Evolutionary conservation across 2,329 filamentous ascomycete species (phyloP).

Genomic region (Talaromyces funiculosus): DNA sequence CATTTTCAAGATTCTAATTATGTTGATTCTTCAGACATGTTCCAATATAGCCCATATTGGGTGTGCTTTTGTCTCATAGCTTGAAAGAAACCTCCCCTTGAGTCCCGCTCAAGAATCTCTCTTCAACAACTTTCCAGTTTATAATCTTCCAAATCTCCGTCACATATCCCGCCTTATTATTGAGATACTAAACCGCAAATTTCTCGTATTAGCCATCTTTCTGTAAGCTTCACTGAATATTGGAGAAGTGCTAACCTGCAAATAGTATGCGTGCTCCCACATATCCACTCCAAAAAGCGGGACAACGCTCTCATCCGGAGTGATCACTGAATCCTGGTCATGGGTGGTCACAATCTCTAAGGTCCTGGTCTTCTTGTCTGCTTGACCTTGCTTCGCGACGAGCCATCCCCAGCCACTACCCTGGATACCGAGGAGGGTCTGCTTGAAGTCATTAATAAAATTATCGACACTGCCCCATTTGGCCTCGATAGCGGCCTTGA

Average conservation of each 20-base stretch:
- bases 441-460: constrained; percentile 62
- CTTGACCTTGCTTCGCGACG: constrained; percentile 56
- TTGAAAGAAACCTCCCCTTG: constrained; percentile 23
- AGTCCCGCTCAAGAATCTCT: constrained; percentile 48
- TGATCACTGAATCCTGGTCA: constrained; percentile 77
- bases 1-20: too few relatives aligned
- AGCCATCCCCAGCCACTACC: constrained; percentile 89
- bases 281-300: constrained; percentile 81
- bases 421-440: constrained; percentile 64
- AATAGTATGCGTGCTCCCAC: constrained; percentile 91
- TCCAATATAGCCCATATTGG: too few relatives aligned
- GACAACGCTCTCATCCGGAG: constrained; percentile 52
- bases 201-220: background rate
- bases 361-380: constrained; percentile 37
- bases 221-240: background rate
- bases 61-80: background rate
- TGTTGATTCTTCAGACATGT: too few relatives aligned
- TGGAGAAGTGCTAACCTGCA: constrained; percentile 52
- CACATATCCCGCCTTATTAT: constrained; percentile 91
- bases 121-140: constrained; percentile 83
- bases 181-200: constrained; percentile 62
- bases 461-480: constrained; percentile 63
- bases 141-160: constrained; percentile 84
- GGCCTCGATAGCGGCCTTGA: constrained; percentile 56
- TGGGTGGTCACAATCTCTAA: constrained; percentile 74